Evolutionary conservation across 1,284 basidiomycete genomes (phyloP), one percentile per base, ranked within the genome.

Genomic region (Moesziomyces aphidis): DNA sequence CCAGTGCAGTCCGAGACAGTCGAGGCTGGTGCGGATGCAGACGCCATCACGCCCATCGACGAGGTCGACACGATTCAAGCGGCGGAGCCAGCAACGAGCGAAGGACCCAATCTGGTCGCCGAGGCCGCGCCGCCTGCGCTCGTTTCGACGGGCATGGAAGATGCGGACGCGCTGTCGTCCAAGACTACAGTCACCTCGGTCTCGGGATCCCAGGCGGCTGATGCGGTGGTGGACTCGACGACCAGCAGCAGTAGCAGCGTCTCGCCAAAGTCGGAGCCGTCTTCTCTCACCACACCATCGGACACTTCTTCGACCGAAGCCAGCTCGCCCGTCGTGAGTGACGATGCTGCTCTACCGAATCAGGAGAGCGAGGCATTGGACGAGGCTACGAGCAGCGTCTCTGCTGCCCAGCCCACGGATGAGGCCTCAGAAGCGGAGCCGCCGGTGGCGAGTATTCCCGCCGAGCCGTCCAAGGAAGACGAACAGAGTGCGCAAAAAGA

Each of bases 101-200:
- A 48, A 1, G 62, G 31, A 10, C 63, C 73, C 0, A 75, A 75
- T 44, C 39, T 75, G 47, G 53, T 75, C 1, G 73, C 73, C 13
- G 73, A 75, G 21, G 73, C 73, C 19, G 67, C 60, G 0, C 73
- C 73, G 21, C 67, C 73, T 7, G 73, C 73, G 22, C 55, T 75
- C 5, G 55, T 71, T n/a, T 70, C 67, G 39, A 75, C 73, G 4
- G 73, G 73, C 4, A 67, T 70, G 26, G 67, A 70, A 17, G 62
- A 67, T 15, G 55, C 48, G 5, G 63, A 71, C n/a, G 49, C 39
- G 2, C 15, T 50, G 10, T n/a, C 55, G 15, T 55, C 61, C n/a
- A 65, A 66, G 44, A 72, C 69, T 4, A 64, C 62, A 2, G 72
- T 74, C 56, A 74, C 62, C 22, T 64, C 66, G 10, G 62, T 55